Percentiles rank a stretch among this genome's conserved stretches.
phyloP scores from a whole-genome alignment of 2,329 filamentous ascomycete species.

The Emmonsiellopsis sp. region DNA sequence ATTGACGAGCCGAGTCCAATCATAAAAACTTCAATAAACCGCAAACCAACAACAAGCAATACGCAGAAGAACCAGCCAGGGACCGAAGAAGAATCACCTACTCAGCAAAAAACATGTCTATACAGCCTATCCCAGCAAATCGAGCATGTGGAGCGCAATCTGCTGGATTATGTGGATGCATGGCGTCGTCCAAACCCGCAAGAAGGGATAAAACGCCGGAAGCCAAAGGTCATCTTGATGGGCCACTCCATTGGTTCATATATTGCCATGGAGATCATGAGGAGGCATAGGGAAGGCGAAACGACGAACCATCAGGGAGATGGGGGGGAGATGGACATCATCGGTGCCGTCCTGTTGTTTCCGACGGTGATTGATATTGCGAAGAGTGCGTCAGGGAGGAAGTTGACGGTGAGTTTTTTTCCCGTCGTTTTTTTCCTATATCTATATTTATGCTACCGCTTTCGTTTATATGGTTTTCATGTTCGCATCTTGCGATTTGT shows the following conservation, averaged over 20 bases:
- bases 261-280: constrained; percentile 59
- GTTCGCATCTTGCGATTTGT: too few relatives aligned
- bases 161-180: constrained; percentile 30
- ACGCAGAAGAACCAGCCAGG: not conserved
- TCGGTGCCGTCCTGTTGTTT: constrained; percentile 57
- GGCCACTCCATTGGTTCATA: constrained; percentile 70
- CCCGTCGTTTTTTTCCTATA: not conserved
- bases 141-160: constrained; percentile 33
- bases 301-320: not conserved
- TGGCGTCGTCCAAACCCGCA: constrained; percentile 4
- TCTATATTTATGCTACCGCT: too few relatives aligned
- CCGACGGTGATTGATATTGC: constrained; percentile 67
- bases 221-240: constrained; percentile 50
- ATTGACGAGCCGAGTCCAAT: constrained; percentile 5
- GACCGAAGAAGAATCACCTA: not conserved
- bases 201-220: constrained; percentile 3
- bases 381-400: constrained; percentile 50
- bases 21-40: too few relatives aligned
- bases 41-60: not conserved
- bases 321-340: constrained; percentile 30
- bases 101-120: constrained; percentile 4
- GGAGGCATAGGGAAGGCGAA: constrained; percentile 42
- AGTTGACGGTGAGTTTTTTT: constrained; percentile 33
- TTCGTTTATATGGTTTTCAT: too few relatives aligned
- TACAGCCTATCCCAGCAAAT: constrained; percentile 44